Evolutionary conservation across 1,139 yeast genomes (phyloP).

Genomic region (Candida buenavistaensis): DNA sequence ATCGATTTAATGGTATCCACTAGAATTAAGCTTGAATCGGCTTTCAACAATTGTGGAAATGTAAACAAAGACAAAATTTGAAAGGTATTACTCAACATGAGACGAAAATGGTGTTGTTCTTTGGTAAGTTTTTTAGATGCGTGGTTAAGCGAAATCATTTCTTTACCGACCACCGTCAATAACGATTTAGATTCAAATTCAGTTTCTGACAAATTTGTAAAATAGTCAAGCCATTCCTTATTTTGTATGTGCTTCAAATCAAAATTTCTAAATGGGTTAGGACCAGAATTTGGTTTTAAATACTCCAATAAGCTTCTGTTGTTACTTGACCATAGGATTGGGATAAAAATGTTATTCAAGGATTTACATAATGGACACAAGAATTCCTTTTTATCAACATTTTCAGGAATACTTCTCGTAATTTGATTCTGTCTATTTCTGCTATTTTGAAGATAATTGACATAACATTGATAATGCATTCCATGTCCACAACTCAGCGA

Average conservation of each 20-base stretch:
- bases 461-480: slow-evolving; percentile 80
- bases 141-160: slow-evolving; percentile 24
- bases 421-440: slow-evolving; percentile 65
- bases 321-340: slow-evolving; percentile 56
- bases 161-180: slow-evolving; percentile 27
- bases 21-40: slow-evolving; percentile 39
- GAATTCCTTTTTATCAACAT: slow-evolving; percentile 68
- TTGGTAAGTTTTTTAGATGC: slow-evolving; percentile 11
- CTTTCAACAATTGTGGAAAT: slow-evolving; percentile 41
- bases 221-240: slow-evolving; percentile 28
- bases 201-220: slow-evolving; percentile 19
- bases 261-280: slow-evolving; percentile 13
- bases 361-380: slow-evolving; percentile 92
- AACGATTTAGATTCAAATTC: slow-evolving; percentile 28
- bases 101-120: slow-evolving; percentile 26
- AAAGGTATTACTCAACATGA: slow-evolving; percentile 35
- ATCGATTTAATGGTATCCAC: slow-evolving; percentile 59
- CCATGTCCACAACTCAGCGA: slow-evolving; percentile 93
- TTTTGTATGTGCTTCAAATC: slow-evolving; percentile 17
- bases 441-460: slow-evolving; percentile 57
- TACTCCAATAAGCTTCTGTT: slow-evolving; percentile 29
- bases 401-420: slow-evolving; percentile 81
- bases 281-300: slow-evolving; percentile 13
- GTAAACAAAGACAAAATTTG: slow-evolving; percentile 37
- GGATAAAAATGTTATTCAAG: slow-evolving; percentile 79